Evolutionary conservation across 2,329 filamentous ascomycete genomes (phyloP).

Genomic region (Diaporthe velutina): DNA sequence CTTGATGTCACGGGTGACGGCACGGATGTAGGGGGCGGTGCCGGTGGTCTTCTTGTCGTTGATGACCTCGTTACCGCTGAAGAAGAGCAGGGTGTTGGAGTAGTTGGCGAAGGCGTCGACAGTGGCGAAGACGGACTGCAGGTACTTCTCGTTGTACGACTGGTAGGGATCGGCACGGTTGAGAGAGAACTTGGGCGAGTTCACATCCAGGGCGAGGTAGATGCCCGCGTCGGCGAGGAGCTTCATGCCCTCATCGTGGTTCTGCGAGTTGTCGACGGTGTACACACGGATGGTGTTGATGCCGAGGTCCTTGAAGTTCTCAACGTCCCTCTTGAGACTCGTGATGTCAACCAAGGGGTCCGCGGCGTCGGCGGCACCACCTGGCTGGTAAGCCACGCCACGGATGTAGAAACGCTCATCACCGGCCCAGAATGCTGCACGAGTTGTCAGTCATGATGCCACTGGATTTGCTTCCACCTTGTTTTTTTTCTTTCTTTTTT

Average conservation of each 20-base stretch:
- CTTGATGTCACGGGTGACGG: conserved; percentile 81
- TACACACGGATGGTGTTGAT: conserved; percentile 95
- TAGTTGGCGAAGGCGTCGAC: conserved; percentile 88
- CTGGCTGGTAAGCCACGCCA: conserved; percentile 73
- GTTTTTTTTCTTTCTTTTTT: no score
- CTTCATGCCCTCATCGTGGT: conserved; percentile 89
- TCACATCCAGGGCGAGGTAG: conserved; percentile 92
- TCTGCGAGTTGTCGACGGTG: conserved; percentile 86
- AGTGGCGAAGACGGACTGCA: conserved; percentile 88
- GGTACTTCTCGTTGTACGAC: conserved; percentile 90
- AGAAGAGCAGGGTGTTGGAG: conserved; percentile 88
- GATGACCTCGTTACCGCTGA: conserved; percentile 86
- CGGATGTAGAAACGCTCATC: conserved; percentile 70
- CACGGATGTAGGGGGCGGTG: conserved; percentile 81
- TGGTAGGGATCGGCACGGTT: conserved; percentile 78
- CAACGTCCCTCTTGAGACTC: conserved; percentile 83
- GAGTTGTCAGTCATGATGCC: neutral
- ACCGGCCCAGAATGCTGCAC: conserved; percentile 67
- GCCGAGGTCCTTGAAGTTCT: conserved; percentile 85
- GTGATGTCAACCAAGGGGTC: conserved; percentile 82
- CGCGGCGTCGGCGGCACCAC: conserved; percentile 64
- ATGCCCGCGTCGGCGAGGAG: conserved; percentile 85
- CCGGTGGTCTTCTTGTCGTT: conserved; percentile 75
- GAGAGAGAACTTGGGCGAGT: conserved; percentile 89
- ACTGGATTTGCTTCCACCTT: no score